Evolutionary conservation across 2,329 filamentous ascomycete species (phyloP), one percentile per base, ranked within the genome.

Genomic region (Ophiostoma fasciatum): DNA sequence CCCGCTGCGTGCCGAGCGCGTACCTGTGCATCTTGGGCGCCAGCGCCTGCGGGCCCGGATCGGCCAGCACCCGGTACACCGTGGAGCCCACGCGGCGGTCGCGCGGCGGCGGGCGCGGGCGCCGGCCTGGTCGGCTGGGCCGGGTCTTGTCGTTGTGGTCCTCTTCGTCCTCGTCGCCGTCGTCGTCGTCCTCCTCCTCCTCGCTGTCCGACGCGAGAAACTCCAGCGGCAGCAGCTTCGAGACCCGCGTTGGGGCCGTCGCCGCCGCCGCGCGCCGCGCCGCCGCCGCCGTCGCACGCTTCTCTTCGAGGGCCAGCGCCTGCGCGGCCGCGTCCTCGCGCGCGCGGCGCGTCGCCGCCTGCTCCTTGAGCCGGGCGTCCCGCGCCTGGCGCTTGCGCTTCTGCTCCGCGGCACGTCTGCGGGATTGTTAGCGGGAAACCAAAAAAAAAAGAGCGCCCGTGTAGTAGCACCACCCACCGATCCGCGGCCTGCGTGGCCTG

Each of bases 381-480:
- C 64, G 62, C 50, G 68, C 61, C 48, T 70, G 64, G 25, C 70
- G 65, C 53, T 70, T 74, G 36, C 61, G 59, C 52, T 69, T 74
- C 42, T 64, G 54, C 6, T 56, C 57, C 10, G 63, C 62, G 4
- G 60, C 61, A 56, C 67, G 60, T 46, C 69, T 73, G 36, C 14
- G 19, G 25, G 23, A 3, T 10, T 17, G 18, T 35, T n/a, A 35
- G 20, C 13, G n/a, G 7, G 20, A 1, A 1, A 27, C 7, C 23
- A 10, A 25, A 27, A 33, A 28, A 22, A 37, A 13, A 8, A 31
- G 20, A 2, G 26, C n/a, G n/a, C n/a, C n/a, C n/a, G n/a, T n/a
- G n/a, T n/a, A n/a, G n/a, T n/a, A n/a, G 20, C n/a, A 23, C 10
- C 7, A 52, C 66, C 43, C 52, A 74, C 70, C 66, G 57, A 45